These are phyloP conservation scores for Exsudoporus frostii DNA, from an alignment of 768 basidiomycete species.

Conservation along the genomic window DNA sequence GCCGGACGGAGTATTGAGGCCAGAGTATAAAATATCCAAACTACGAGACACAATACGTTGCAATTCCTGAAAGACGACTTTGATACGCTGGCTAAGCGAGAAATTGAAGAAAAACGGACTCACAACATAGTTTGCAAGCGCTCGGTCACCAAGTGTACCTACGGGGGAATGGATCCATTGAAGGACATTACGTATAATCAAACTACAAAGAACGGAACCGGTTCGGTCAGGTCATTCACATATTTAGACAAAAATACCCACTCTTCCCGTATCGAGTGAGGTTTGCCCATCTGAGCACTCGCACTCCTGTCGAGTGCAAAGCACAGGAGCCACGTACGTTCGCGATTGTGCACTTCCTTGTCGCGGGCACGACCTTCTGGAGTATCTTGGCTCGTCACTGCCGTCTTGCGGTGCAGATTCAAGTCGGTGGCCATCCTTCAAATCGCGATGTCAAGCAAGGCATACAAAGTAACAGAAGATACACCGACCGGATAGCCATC, in stretches of 20 bases:
- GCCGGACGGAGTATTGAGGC: slow-evolving; percentile 74
- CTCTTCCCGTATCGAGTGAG: slow-evolving; percentile 91
- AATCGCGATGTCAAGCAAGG: slow-evolving; percentile 10
- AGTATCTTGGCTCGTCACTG: slow-evolving; percentile 54
- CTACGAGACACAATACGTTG: slow-evolving; percentile 88
- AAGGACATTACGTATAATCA: slow-evolving; percentile 78
- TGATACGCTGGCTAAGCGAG: not conserved
- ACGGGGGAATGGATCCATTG: slow-evolving; percentile 70
- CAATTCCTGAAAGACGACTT: slow-evolving; percentile 51
- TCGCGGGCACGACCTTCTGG: slow-evolving; percentile 80
- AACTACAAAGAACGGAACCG: slow-evolving; percentile 41
- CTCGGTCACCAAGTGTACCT: slow-evolving; percentile 62
- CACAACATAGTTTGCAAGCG: slow-evolving; percentile 76
- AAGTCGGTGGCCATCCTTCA: slow-evolving; percentile 91
- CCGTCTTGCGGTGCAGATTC: slow-evolving; percentile 88
- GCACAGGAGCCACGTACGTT: slow-evolving; percentile 91
- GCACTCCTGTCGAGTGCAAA: slow-evolving; percentile 85
- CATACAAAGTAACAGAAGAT: not conserved
- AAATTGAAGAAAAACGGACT: slow-evolving; percentile 20
- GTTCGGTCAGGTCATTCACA: not conserved
- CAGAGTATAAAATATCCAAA: slow-evolving; percentile 87
- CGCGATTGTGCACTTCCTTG: slow-evolving; percentile 87
- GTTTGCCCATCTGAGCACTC: slow-evolving; percentile 97
- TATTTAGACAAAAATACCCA: slow-evolving; percentile 39
- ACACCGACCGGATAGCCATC: slow-evolving; percentile 72